Evolutionary conservation across 2,329 filamentous ascomycete genomes (phyloP), one percentile per base, ranked within the genome.

Genomic region (Elsinoe perseae): DNA sequence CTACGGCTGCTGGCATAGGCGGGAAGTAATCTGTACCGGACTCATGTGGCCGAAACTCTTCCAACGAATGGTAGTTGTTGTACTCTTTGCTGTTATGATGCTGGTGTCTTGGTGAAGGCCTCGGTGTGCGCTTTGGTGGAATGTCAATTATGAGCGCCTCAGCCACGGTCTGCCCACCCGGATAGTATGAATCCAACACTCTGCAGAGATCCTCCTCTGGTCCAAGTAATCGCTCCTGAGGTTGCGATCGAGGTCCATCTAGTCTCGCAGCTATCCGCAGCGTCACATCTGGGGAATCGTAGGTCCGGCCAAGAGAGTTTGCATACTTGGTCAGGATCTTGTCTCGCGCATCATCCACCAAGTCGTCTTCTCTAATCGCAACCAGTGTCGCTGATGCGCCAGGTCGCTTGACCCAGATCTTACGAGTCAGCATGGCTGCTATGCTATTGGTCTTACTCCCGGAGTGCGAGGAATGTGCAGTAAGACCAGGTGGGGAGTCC

Each of bases 321-420:
- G 84, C 83, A 70, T 97, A 98, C 75, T 97, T 97, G 66, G 83
- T 84, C 64, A 97, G 75, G 57, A 97, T 93, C 77, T 89, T 83
- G 64, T 96, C 93, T 64, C 92, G 86, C 60, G 95, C 85, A 72
- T 96, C 92, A 70, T 98, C 93, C 57, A 97, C 91, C 64, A 97
- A 75, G 67, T 95, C 90, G 65, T 95, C 89, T 65, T 95, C 87
- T 63, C 83, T 80, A 64, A 95, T 87, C 59, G 86, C 83, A 56
- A 98, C 86, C 65, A 93, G 78, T 12, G 93, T 98, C 36, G 92
- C 84, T 57, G 92, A 96, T 58, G 85, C 87, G 61, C 85, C 81
- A 18, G 87, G 87, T 65, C 92, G 81, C 76, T 87, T 93, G 68
- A 97, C 92, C 93, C 93, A 98, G 42, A 59, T 32, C 27, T 55